Evolutionary conservation across 495 filamentous ascomycete species (phyloP), one percentile per base, ranked within the genome.

Genomic region (Tuber brumale): DNA sequence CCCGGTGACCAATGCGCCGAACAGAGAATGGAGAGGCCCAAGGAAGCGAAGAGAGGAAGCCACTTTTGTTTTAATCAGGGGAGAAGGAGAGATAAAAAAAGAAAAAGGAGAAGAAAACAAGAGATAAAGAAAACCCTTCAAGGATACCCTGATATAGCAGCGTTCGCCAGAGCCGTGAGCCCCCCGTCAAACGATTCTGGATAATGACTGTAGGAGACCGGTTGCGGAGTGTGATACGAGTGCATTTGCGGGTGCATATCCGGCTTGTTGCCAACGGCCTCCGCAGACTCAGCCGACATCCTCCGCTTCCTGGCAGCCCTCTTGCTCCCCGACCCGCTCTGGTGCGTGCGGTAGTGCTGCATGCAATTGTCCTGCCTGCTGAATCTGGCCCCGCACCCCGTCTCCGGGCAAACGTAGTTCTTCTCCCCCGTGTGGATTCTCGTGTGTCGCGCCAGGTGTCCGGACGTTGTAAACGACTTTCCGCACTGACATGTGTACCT

Each of bases 301-400:
- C 81, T 80, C 71, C 81, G 76, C 74, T 78, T 82, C 76, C 81
- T 76, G 39, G 81, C 76, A 23, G 81, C 78, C 23, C 81, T 78
- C 72, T 83, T 83, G 66, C 73, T 81, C 3, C 78, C 81, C 18
- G 81, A 81, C 18, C 81, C 81, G 51, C 76, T 90, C 84, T 86
- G 90, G 84, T 98, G 95, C 1, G 95, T 98, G 71, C 94, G 90
- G 72, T 93, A 91, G 82, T 98, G 95, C 81, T 98, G 95, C 87
- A 97, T 97, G 93, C 97, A 97, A 85, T 98, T 98, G 85, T 98
- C 95, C 82, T 95, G 94, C 69, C 95, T 90, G 8, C 95, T 97
- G 82, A 98, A 98, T 70, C 93, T 93, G 85, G 97, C 97, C 84
- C 91, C 89, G 86, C 95, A 98, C 46, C 86, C 87, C 7, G 82